These are phyloP conservation scores for Pleodorina starrii DNA, from an alignment of 139 green algal genomes.

Conservation along the genomic window DNA sequence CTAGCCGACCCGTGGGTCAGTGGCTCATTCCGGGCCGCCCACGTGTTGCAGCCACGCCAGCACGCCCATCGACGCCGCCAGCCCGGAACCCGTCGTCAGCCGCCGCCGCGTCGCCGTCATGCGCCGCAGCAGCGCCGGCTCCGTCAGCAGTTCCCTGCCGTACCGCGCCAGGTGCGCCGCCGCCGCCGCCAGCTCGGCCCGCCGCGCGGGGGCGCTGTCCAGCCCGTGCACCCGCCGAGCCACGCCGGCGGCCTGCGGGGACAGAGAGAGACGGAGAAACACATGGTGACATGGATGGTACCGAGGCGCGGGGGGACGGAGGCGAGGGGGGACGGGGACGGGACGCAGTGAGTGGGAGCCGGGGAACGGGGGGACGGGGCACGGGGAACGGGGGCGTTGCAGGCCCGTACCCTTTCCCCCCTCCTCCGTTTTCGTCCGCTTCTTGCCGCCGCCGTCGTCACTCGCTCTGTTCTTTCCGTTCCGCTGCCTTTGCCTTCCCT, in stretches of 20 bases:
- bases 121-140: constrained; percentile 1
- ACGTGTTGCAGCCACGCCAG: constrained; percentile 23
- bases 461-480: too few relatives aligned
- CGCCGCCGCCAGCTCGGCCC: constrained; percentile 38
- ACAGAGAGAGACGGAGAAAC: too few relatives aligned
- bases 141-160: constrained; percentile 16
- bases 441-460: too few relatives aligned
- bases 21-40: not conserved
- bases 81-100: not conserved
- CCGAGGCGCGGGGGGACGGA: not conserved
- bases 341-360: not conserved
- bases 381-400: not conserved
- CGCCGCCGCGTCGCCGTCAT: not conserved
- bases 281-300: not conserved
- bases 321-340: not conserved
- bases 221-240: constrained; percentile 36
- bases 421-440: too few relatives aligned
- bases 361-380: not conserved
- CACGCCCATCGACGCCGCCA: constrained; percentile 6
- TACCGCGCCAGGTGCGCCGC: constrained; percentile 51
- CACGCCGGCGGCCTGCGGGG: constrained; percentile 1
- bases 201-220: not conserved
- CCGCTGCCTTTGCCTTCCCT: too few relatives aligned
- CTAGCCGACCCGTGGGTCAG: too few relatives aligned
- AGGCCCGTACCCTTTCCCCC: not conserved